phyloP scores from a whole-genome alignment of 352 stramenopile genomes.

The Thraustochytrium sp. region DNA sequence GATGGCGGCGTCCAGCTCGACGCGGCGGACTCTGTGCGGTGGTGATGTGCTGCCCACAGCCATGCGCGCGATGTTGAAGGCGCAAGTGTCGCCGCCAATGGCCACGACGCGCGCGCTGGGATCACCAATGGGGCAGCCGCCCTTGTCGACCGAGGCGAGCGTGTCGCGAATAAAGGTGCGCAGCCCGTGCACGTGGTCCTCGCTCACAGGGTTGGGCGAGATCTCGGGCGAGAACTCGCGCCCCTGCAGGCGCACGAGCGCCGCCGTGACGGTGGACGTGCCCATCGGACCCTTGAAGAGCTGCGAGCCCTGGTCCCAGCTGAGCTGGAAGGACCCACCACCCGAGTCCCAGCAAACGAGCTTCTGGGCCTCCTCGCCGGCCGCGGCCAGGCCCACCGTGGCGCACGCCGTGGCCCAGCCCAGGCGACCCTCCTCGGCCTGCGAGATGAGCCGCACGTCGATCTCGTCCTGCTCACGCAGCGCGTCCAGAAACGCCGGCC shows the following conservation, averaged over 20 bases:
- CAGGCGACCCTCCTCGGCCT: slow-evolving; percentile 14
- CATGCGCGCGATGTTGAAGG: slow-evolving; percentile 25
- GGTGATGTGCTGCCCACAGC: neutral
- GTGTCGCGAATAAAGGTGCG: neutral
- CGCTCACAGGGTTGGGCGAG: slow-evolving; percentile 8
- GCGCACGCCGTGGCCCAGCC: neutral
- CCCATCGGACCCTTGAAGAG: slow-evolving; percentile 19
- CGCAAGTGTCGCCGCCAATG: slow-evolving; percentile 24
- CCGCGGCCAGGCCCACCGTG: neutral
- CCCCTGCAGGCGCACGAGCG: slow-evolving; percentile 23
- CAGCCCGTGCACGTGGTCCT: neutral
- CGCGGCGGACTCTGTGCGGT: neutral
- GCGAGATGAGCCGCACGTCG: slow-evolving; percentile 12
- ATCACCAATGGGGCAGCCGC: neutral
- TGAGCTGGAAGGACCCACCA: slow-evolving; percentile 12
- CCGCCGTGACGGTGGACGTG: slow-evolving; percentile 5
- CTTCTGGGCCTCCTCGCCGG: neutral
- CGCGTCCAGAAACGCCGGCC: neutral
- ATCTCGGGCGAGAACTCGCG: neutral
- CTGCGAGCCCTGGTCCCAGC: neutral
- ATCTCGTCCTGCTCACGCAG: neutral
- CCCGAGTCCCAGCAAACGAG: slow-evolving; percentile 29
- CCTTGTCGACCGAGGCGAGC: neutral
- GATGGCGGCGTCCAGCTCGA: neutral
- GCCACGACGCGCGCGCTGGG: neutral